These are phyloP conservation scores for Kwoniella sp. DNA, from an alignment of 768 basidiomycete genomes.

Conservation along the genomic window DNA sequence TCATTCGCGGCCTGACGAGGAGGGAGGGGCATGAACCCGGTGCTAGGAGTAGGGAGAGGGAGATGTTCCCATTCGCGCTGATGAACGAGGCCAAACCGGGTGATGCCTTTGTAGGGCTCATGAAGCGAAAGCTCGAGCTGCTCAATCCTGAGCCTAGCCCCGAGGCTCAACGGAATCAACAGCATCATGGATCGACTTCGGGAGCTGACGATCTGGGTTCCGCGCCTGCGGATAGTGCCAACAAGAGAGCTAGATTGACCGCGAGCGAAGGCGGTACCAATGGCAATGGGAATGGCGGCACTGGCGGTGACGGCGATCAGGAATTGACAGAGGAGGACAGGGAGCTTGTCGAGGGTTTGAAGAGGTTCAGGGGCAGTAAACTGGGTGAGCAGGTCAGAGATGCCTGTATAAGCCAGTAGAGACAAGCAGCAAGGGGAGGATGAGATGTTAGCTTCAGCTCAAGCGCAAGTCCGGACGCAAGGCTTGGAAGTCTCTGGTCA, in stretches of 20 bases:
- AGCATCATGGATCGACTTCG: neutral
- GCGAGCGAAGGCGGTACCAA: neutral
- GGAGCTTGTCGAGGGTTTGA: slow-evolving; percentile 44
- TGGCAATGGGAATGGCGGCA: neutral
- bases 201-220: neutral
- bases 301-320: neutral
- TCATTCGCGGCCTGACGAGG: slow-evolving; percentile 41
- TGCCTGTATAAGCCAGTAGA: slow-evolving; percentile 40
- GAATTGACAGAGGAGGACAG: slow-evolving; percentile 37
- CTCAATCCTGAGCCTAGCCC: slow-evolving; percentile 6
- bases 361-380: slow-evolving; percentile 39
- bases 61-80: slow-evolving; percentile 49
- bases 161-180: neutral
- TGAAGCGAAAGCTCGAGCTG: slow-evolving; percentile 21
- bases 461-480: no score
- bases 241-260: neutral
- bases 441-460: neutral
- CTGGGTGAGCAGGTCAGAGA: slow-evolving; percentile 44
- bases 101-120: slow-evolving; percentile 16
- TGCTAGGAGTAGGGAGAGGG: slow-evolving; percentile 24
- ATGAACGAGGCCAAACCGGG: slow-evolving; percentile 13
- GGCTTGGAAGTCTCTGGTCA: no score
- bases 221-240: neutral
- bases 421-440: no score
- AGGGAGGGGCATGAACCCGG: slow-evolving; percentile 38